Percentiles rank a stretch among this genome's conserved stretches.
Conservation (phyloP, 495 filamentous ascomycete genomes). For the Apodospora peruviana region DNA sequence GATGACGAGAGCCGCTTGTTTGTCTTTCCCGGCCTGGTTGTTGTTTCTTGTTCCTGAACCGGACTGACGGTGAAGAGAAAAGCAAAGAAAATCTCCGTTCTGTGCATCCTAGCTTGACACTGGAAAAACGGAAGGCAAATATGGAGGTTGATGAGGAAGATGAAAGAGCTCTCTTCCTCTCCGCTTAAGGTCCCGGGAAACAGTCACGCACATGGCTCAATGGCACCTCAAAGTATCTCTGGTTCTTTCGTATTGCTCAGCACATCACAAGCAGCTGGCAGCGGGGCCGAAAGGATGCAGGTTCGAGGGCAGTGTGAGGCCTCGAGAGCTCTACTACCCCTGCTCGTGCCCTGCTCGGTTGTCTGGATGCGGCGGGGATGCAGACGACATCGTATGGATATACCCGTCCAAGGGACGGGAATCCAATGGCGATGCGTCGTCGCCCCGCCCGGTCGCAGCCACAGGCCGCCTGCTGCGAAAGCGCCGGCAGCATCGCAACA, state of each 20-base stretch:
- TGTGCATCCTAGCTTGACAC: too few relatives aligned
- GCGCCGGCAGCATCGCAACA: too few relatives aligned
- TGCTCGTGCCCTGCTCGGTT: conserved; percentile 5
- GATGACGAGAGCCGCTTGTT: conserved; percentile 1
- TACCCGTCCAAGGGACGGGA: conserved; percentile 10
- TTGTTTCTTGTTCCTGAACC: background rate
- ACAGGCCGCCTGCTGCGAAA: background rate
- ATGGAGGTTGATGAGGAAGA: conserved; percentile 2
- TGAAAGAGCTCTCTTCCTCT: conserved; percentile 6
- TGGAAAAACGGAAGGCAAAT: too few relatives aligned
- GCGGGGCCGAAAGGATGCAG: too few relatives aligned
- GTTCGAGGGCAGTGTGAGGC: too few relatives aligned
- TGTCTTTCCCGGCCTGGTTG: background rate
- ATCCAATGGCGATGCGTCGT: conserved; percentile 11
- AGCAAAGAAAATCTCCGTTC: too few relatives aligned
- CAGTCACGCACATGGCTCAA: too few relatives aligned
- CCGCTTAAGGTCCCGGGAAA: too few relatives aligned
- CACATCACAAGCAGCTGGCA: too few relatives aligned
- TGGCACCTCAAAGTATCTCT: too few relatives aligned
- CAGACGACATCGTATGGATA: background rate
- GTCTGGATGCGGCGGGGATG: conserved; percentile 9
- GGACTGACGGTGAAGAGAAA: background rate
- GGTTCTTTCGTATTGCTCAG: too few relatives aligned
- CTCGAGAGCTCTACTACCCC: conserved; percentile 8
- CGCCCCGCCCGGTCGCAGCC: conserved; percentile 6